A percentile compares a stretch with the other conserved stretches of the same genome.
phyloP scores from a whole-genome alignment of 106 monocot genomes.

The Chionographis japonica region DNA sequence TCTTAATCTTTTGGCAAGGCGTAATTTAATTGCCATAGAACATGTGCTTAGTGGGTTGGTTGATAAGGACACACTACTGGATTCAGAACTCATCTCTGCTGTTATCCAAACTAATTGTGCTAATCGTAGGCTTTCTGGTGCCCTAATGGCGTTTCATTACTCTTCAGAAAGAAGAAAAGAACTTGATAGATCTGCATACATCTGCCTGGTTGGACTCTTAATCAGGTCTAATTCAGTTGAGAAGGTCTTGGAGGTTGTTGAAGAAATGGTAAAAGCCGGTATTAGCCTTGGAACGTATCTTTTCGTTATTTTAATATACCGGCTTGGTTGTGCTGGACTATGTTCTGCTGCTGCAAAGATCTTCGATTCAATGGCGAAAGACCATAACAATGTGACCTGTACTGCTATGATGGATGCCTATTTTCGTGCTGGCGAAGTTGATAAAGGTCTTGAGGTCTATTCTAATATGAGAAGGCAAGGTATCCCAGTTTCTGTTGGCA shows the following conservation, averaged over 20 bases:
- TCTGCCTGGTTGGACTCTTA: conserved; percentile 52
- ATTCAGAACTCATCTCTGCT: conserved; percentile 38
- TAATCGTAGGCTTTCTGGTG: conserved; percentile 28
- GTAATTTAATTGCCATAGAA: conserved; percentile 53
- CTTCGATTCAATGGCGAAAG: conserved; percentile 32
- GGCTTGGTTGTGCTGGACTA: conserved; percentile 50
- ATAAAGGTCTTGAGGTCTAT: conserved; percentile 48
- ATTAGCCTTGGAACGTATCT: conserved; percentile 56
- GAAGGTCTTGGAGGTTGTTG: conserved; percentile 38
- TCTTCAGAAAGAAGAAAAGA: conserved; percentile 25
- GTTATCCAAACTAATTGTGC: conserved; percentile 39
- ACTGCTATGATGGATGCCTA: conserved; percentile 62
- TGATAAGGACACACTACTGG: conserved; percentile 25
- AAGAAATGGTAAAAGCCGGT: conserved; percentile 47
- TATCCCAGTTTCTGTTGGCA: conserved; percentile 43
- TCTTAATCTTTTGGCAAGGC: conserved; percentile 40
- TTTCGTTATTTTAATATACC: conserved; percentile 42
- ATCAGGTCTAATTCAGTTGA: conserved; percentile 41
- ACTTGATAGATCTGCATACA: conserved; percentile 43
- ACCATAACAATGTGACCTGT: conserved; percentile 52
- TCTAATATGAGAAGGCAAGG: conserved; percentile 44
- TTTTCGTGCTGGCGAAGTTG: conserved; percentile 48
- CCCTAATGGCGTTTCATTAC: conserved; percentile 46
- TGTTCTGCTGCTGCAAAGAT: conserved; percentile 36
- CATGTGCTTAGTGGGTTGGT: conserved; percentile 36